Percentiles rank a stretch among this genome's conserved stretches.
phyloP scores from a whole-genome alignment of 108 stramenopile genomes.

The Cyclotella kingstonii region DNA sequence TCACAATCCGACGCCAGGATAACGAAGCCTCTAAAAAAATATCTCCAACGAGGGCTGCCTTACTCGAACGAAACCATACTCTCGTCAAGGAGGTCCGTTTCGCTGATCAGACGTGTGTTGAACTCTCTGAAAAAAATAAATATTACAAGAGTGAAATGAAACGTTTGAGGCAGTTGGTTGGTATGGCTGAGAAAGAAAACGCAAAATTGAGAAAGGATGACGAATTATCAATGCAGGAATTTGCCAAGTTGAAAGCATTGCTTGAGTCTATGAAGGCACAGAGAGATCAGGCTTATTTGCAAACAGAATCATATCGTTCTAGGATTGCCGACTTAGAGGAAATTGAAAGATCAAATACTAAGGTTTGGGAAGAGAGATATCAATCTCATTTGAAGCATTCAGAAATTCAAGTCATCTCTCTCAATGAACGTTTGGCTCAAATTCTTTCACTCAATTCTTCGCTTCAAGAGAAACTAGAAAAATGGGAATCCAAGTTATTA shows the following conservation, averaged over 20 bases:
- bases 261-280: conserved; percentile 19
- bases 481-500: conserved; percentile 23
- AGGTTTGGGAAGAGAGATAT: conserved; percentile 19
- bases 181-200: conserved; percentile 14
- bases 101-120: conserved; percentile 86
- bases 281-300: conserved; percentile 11
- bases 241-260: conserved; percentile 26
- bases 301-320: conserved; percentile 21
- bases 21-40: not conserved
- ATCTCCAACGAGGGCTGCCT: conserved; percentile 24
- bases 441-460: conserved; percentile 13
- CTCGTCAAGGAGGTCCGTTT: conserved; percentile 83
- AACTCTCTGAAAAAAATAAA: conserved; percentile 50
- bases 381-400: conserved; percentile 24
- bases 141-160: conserved; percentile 19
- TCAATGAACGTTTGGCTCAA: conserved; percentile 26
- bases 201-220: not conserved
- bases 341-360: conserved; percentile 9
- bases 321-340: conserved; percentile 22
- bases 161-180: conserved; percentile 6
- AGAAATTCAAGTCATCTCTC: conserved; percentile 28
- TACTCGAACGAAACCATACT: conserved; percentile 74
- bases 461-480: conserved; percentile 29
- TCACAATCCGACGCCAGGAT: not conserved
- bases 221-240: conserved; percentile 25